Percentiles rank a stretch among this genome's conserved stretches.
Conservation (phyloP, 176 grass and related monocot genomes). For the Aegilops speltoides region DNA sequence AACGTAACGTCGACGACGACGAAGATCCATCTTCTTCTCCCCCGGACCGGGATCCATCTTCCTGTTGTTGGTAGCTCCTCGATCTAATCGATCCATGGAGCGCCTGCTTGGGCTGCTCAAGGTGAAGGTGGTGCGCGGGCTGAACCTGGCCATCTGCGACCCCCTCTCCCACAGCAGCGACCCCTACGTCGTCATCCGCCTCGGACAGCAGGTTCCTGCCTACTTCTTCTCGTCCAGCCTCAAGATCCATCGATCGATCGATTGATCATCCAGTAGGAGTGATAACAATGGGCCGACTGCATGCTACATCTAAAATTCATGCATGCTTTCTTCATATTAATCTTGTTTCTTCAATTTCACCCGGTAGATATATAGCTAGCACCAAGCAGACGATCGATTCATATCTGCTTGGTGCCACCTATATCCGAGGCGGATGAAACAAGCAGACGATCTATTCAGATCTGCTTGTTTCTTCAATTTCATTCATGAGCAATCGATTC, state of each 20-base stretch:
- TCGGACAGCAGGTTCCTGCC: constrained; percentile 1
- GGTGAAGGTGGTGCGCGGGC: constrained; percentile 9
- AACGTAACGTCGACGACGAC: too few species aligned
- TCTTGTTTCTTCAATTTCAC: background rate
- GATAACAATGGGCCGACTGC: too few species aligned
- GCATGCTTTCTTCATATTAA: background rate
- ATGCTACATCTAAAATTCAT: too few species aligned
- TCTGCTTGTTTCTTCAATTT: too few species aligned
- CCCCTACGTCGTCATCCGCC: constrained; percentile 20
- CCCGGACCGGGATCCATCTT: background rate
- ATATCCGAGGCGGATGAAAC: too few species aligned
- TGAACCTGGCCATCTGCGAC: constrained; percentile 24
- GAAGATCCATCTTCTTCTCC: too few species aligned
- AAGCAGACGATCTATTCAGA: too few species aligned
- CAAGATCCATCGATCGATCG: too few species aligned
- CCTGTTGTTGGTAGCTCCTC: background rate
- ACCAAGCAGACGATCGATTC: too few species aligned
- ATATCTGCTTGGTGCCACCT: too few species aligned
- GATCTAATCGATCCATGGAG: constrained; percentile 33
- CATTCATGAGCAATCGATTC: background rate
- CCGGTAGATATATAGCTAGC: background rate
- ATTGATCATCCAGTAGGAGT: too few species aligned
- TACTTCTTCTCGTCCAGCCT: too few species aligned
- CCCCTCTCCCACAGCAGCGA: constrained; percentile 23
- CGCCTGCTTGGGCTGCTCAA: constrained; percentile 30